Evolutionary conservation across 139 green algal genomes (phyloP).

Genomic region (Zygnema cylindricum): DNA sequence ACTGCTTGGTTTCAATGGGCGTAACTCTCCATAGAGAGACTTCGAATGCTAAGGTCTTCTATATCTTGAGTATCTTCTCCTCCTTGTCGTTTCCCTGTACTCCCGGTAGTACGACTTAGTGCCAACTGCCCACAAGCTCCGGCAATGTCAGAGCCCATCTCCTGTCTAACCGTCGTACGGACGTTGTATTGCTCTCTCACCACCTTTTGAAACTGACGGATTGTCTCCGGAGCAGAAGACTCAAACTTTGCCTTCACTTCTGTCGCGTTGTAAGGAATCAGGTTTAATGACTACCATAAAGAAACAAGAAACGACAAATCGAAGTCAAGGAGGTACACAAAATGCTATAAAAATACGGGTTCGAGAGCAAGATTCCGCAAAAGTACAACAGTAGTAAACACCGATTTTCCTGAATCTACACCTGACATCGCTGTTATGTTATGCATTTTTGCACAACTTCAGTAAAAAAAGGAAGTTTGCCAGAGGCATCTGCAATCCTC

Average conservation of each 20-base stretch:
- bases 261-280: slow-evolving; percentile 92
- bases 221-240: slow-evolving; percentile 30
- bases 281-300: slow-evolving; percentile 84
- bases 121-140: slow-evolving; percentile 88
- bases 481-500: too few species aligned
- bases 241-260: slow-evolving; percentile 37
- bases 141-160: slow-evolving; percentile 90
- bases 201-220: slow-evolving; percentile 75
- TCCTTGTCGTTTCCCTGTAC: too few species aligned
- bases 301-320: too few species aligned
- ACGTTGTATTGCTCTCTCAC: slow-evolving; percentile 77
- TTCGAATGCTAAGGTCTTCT: not conserved
- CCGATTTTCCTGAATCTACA: too few species aligned
- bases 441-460: too few species aligned
- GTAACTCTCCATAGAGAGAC: not conserved
- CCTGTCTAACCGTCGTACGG: slow-evolving; percentile 81
- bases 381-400: too few species aligned
- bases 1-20: too few species aligned
- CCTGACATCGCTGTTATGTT: too few species aligned
- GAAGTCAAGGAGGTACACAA: too few species aligned
- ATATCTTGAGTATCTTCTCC: not conserved
- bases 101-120: not conserved
- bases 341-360: too few species aligned
- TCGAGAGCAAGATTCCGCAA: too few species aligned
- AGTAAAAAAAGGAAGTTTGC: too few species aligned